Evolutionary conservation across 164 flowering plant genomes (phyloP), one percentile per base, ranked within the genome.

Genomic region (Kalanchoe fedtschenkoi): DNA sequence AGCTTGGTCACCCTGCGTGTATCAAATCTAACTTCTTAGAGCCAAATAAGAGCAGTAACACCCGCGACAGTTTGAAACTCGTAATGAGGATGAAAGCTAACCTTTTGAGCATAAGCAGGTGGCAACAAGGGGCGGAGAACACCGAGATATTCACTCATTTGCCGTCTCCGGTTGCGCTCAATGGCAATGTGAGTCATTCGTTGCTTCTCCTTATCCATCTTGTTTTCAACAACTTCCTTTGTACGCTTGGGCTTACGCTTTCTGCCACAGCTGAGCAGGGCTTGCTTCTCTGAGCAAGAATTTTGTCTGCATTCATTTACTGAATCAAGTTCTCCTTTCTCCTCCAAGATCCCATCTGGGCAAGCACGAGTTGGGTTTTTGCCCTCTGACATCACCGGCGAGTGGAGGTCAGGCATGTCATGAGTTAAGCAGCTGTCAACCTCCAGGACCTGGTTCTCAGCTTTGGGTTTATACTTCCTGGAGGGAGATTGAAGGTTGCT

Each of bases 101-200:
- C 83, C 80, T 76, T 70, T 58, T 74, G 84, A 30, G 70, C 74
- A 43, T 80, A 80, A 4, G 77, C 76, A 1, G 65, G 65, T 0
- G 84, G 84, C 84, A 80, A 78, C 4, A 80, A 10, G 6, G 77
- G 71, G 3, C 84, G 72, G 46, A 80, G 80, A 9, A 70, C 69
- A 5, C 76, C 54, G 62, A 80, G 78, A 44, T 80, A 70, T 28
- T 80, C 78, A 44, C 78, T 80, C 84, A 80, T 80, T 35, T 78
- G 81, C 38, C 73, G 74, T n/a, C 84, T 32, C 9, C 81, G 67
- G 33, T 80, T 80, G 2, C 81, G 69, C 65, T 80, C 84, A 1
- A 80, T 80, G 1, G 77, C 75, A 74, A 80, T 80, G 81, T 80
- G 84, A 21, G 80, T 74, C 80, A 80, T 80, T 41, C 84, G 74